These are phyloP conservation scores for Avena sativa DNA, from an alignment of 176 grass and related monocot genomes.

Conservation along the genomic window DNA sequence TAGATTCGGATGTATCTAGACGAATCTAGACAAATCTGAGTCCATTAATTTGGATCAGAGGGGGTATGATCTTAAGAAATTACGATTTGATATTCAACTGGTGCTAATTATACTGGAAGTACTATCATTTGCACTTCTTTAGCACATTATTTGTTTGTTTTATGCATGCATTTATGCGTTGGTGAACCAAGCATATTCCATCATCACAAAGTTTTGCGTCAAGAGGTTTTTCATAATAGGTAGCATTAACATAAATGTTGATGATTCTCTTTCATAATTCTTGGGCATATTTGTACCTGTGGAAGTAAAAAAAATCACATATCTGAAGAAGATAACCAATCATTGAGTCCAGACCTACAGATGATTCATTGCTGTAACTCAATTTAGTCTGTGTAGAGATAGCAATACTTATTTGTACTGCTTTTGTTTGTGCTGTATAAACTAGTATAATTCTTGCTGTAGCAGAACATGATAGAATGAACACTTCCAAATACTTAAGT, in stretches of 20 bases:
- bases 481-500: not conserved
- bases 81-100: not conserved
- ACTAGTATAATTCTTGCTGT: not conserved
- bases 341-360: not conserved
- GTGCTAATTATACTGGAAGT: not conserved
- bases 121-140: not conserved
- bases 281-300: not conserved
- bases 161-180: not conserved
- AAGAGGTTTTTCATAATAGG: not conserved
- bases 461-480: not conserved
- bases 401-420: not conserved
- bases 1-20: too few relatives aligned
- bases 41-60: too few relatives aligned
- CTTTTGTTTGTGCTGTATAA: not conserved
- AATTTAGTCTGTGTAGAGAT: not conserved
- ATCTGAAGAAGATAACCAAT: not conserved
- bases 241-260: not conserved
- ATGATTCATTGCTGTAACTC: not conserved
- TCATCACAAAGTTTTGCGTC: not conserved
- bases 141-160: not conserved
- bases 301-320: not conserved
- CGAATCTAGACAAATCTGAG: too few relatives aligned
- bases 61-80: not conserved
- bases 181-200: not conserved
- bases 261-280: not conserved